Percentiles rank a stretch among this genome's conserved stretches.
These are phyloP conservation scores for Alliaria petiolata DNA, from an alignment of 345 rosid genomes.

Conservation along the genomic window DNA sequence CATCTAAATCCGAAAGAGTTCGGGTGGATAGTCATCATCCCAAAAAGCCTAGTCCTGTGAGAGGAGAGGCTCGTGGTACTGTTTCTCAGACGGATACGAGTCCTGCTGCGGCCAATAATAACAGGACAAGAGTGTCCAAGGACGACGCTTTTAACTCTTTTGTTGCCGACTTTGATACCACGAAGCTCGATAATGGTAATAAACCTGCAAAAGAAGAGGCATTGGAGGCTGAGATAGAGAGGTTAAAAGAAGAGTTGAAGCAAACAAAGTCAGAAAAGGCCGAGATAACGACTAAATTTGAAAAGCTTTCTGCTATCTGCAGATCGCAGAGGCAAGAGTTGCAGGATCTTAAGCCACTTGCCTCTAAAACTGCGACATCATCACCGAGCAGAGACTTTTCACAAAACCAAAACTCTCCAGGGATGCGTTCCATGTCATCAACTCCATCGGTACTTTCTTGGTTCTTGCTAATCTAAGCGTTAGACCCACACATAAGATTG, in stretches of 20 bases:
- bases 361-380: constrained; percentile 47
- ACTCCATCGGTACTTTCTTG: constrained; percentile 43
- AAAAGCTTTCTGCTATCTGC: constrained; percentile 91
- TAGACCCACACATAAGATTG: too few species aligned
- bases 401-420: constrained; percentile 45
- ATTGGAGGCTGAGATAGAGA: constrained; percentile 62
- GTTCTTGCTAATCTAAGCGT: constrained; percentile 2
- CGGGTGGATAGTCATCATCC: constrained; percentile 38
- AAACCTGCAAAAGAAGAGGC: constrained; percentile 49
- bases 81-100: constrained; percentile 34
- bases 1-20: constrained; percentile 42
- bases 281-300: constrained; percentile 77
- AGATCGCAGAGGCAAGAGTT: constrained; percentile 95
- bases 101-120: constrained; percentile 32
- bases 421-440: constrained; percentile 32
- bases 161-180: constrained; percentile 81
- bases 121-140: constrained; percentile 48
- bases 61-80: constrained; percentile 42
- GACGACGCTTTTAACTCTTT: constrained; percentile 68
- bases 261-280: constrained; percentile 67
- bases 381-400: constrained; percentile 52
- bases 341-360: constrained; percentile 86
- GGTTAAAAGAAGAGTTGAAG: constrained; percentile 72
- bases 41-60: constrained; percentile 41
- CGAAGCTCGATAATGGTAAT: constrained; percentile 45